Conservation (phyloP, 371 early-diverging fungal species). For the Capniomyces stellatus region DNA sequence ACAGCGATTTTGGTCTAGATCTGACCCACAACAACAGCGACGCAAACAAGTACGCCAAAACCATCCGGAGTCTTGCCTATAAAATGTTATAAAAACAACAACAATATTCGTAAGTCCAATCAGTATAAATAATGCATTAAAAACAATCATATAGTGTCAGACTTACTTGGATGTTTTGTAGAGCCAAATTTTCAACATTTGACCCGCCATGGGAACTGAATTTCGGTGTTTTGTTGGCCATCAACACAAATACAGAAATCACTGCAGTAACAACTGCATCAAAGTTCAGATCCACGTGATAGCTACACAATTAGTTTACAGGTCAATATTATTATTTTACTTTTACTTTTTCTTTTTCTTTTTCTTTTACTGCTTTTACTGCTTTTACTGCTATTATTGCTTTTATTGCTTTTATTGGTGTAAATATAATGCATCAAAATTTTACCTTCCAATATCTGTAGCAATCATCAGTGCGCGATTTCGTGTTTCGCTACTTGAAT, state of each 20-base stretch:
- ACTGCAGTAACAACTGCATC: conserved; percentile 63
- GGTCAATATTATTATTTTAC: too few relatives aligned
- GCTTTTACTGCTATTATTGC: too few relatives aligned
- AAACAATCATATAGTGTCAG: not conserved
- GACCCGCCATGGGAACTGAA: conserved; percentile 79
- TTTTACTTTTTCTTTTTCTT: too few relatives aligned
- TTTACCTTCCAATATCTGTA: conserved; percentile 36
- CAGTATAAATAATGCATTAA: too few relatives aligned
- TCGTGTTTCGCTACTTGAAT: conserved; percentile 77
- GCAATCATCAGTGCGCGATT: conserved; percentile 64
- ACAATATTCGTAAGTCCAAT: too few relatives aligned
- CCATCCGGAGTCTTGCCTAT: conserved; percentile 86
- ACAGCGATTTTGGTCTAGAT: conserved; percentile 46
- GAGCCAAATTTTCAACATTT: conserved; percentile 72
- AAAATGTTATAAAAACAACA: not conserved
- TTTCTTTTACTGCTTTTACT: too few relatives aligned
- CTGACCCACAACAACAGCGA: conserved; percentile 84
- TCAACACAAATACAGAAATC: conserved; percentile 46
- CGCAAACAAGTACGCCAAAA: conserved; percentile 85
- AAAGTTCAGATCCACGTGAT: conserved; percentile 78
- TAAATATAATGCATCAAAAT: too few relatives aligned
- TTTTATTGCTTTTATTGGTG: too few relatives aligned
- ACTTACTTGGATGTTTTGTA: conserved; percentile 83
- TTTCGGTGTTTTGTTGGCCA: conserved; percentile 60
- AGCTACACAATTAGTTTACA: conserved; percentile 43